Percentiles rank a stretch among this genome's conserved stretches.
Evolutionary conservation across 1,284 basidiomycete genomes (phyloP).

Genomic region (Moesziomyces sp.): DNA sequence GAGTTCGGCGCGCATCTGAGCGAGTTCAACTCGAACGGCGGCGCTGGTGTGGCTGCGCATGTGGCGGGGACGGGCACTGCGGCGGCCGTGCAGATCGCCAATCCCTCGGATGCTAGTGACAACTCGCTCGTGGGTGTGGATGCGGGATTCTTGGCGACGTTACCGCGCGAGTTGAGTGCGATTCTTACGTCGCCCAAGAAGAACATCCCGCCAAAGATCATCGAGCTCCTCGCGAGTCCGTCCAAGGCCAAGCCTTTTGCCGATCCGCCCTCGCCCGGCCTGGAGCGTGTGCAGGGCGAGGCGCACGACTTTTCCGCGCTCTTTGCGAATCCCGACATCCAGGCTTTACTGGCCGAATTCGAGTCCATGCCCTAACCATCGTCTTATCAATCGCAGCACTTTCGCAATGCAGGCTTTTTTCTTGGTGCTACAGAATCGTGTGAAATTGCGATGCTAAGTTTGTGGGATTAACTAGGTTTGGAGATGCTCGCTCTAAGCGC

Average conservation of each 20-base stretch:
- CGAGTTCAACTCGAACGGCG: conserved; percentile 51
- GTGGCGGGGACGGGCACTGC: conserved; percentile 12
- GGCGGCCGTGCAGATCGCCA: conserved; percentile 18
- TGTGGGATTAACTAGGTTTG: background rate
- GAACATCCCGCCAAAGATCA: conserved; percentile 23
- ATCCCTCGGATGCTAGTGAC: background rate
- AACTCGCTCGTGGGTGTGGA: background rate
- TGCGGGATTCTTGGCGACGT: conserved; percentile 15
- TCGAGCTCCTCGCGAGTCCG: conserved; percentile 33
- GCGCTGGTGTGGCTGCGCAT: conserved; percentile 58
- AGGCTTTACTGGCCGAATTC: conserved; percentile 42
- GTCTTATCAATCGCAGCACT: background rate
- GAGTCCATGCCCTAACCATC: conserved; percentile 1
- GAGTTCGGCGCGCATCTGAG: conserved; percentile 51
- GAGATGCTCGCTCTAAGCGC: background rate
- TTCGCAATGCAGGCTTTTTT: too few species aligned
- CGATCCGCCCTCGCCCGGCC: conserved; percentile 1
- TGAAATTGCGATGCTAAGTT: background rate
- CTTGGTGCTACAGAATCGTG: too few species aligned
- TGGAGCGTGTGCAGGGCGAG: background rate
- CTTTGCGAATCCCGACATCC: conserved; percentile 46
- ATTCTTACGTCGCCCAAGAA: conserved; percentile 36
- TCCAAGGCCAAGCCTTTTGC: conserved; percentile 1
- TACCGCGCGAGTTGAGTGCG: conserved; percentile 27
- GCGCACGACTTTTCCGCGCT: conserved; percentile 28